Conservation (phyloP, 306 rosid species). For the Carpinus fangiana region DNA sequence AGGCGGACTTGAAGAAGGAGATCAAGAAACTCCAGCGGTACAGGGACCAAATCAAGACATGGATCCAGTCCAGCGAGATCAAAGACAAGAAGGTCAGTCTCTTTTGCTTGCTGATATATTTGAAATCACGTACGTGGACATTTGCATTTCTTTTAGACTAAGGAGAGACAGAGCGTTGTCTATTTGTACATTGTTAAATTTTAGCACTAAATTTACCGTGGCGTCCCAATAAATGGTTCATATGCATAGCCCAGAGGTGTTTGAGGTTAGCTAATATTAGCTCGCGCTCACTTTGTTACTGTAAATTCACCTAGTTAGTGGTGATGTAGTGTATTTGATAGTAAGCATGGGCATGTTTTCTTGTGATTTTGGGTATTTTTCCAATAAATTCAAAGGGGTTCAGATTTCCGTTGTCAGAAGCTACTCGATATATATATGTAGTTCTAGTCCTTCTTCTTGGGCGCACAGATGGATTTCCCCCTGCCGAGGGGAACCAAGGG, state of each 20-base stretch:
- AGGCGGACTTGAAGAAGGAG: constrained; percentile 97
- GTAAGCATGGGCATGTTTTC: neutral
- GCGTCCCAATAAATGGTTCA: neutral
- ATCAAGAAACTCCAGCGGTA: constrained; percentile 96
- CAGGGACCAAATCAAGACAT: constrained; percentile 91
- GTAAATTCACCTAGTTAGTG: neutral
- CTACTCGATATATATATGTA: neutral
- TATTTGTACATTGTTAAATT: neutral
- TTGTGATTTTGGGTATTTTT: constrained; percentile 1
- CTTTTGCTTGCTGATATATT: neutral
- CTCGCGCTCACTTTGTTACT: too few relatives aligned
- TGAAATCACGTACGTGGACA: neutral
- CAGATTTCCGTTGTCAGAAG: neutral
- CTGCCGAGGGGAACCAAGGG: neutral
- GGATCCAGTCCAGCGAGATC: constrained; percentile 98
- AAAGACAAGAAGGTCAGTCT: constrained; percentile 85
- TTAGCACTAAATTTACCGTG: neutral
- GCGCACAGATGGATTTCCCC: neutral
- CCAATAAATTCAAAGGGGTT: neutral
- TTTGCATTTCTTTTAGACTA: neutral
- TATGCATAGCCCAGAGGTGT: neutral
- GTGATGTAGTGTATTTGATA: neutral
- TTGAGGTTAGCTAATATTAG: too few relatives aligned
- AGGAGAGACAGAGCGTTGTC: neutral
- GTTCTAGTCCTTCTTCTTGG: neutral